Percentiles rank a stretch among this genome's conserved stretches.
Evolutionary conservation across 2,329 filamentous ascomycete genomes (phyloP).

Genomic region (Chalara sp.): DNA sequence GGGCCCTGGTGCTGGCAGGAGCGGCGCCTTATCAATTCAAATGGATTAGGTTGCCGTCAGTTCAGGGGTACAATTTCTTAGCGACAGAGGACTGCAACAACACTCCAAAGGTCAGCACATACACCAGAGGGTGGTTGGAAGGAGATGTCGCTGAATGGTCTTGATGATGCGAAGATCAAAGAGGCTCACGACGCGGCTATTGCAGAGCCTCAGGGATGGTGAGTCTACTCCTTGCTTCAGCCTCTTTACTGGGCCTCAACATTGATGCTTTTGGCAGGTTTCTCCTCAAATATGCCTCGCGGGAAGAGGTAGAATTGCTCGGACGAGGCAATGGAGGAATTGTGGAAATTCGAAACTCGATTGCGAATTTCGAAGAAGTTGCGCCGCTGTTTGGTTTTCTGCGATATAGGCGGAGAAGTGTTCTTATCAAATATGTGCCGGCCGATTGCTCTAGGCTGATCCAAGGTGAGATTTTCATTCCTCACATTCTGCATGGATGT

Average conservation of each 20-base stretch:
- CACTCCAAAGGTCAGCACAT: neutral
- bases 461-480: constrained; percentile 59
- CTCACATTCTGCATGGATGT: neutral
- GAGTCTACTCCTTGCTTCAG: constrained; percentile 10
- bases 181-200: constrained; percentile 78
- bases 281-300: constrained; percentile 80
- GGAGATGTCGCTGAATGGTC: constrained; percentile 89
- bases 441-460: constrained; percentile 85
- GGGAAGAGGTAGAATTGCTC: constrained; percentile 80
- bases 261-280: constrained; percentile 57
- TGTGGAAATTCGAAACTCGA: constrained; percentile 70
- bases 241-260: neutral
- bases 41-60: neutral
- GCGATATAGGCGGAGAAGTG: constrained; percentile 81
- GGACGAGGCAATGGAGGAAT: constrained; percentile 75
- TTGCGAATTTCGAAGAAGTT: constrained; percentile 72
- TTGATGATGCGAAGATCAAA: constrained; percentile 73
- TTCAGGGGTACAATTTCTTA: neutral
- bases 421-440: constrained; percentile 87
- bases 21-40: too few species aligned
- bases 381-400: constrained; percentile 91
- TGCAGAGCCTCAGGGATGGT: constrained; percentile 91
- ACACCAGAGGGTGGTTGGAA: constrained; percentile 1
- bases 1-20: too few species aligned
- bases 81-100: neutral